A percentile compares a stretch with the other conserved stretches of the same genome.
Conservation (phyloP, 345 rosid genomes). For the Rubroshorea leprosula region DNA sequence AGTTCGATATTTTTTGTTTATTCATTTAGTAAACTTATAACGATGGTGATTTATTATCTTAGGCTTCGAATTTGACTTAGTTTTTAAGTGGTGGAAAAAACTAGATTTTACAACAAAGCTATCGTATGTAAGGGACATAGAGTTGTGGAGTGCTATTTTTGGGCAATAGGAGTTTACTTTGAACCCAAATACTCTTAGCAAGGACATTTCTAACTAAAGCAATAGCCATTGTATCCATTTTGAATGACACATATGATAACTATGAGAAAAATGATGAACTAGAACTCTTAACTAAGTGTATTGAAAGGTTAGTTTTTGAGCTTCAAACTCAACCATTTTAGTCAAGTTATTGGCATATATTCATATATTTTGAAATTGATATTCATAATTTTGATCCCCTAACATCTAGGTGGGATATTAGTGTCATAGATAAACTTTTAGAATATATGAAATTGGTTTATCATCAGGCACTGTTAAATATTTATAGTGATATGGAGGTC, state of each 20-base stretch:
- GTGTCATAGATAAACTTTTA: conserved; percentile 12
- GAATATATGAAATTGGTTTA: conserved; percentile 31
- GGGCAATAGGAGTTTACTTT: conserved; percentile 14
- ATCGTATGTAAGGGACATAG: not conserved
- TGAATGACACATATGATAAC: conserved; percentile 21
- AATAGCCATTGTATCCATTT: conserved; percentile 1
- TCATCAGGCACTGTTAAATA: conserved; percentile 15
- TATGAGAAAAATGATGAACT: conserved; percentile 30
- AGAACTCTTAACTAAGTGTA: conserved; percentile 12
- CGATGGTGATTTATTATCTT: not conserved
- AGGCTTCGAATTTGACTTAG: not conserved
- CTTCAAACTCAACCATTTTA: not conserved
- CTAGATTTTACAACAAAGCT: conserved; percentile 20
- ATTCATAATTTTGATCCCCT: too few species aligned
- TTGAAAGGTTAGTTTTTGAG: conserved; percentile 15
- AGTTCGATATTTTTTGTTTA: too few species aligned
- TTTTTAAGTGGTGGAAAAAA: conserved; percentile 23
- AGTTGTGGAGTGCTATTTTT: conserved; percentile 9
- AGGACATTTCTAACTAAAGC: conserved; percentile 24
- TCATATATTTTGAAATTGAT: not conserved
- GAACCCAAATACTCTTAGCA: conserved; percentile 13
- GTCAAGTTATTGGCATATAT: not conserved
- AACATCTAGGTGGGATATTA: conserved; percentile 22
- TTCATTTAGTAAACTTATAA: too few species aligned
- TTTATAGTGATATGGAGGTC: conserved; percentile 27